Base-by-base conservation (phyloP, 2,329 filamentous ascomycete species). In the Knoxdaviesia capensis region DNA sequence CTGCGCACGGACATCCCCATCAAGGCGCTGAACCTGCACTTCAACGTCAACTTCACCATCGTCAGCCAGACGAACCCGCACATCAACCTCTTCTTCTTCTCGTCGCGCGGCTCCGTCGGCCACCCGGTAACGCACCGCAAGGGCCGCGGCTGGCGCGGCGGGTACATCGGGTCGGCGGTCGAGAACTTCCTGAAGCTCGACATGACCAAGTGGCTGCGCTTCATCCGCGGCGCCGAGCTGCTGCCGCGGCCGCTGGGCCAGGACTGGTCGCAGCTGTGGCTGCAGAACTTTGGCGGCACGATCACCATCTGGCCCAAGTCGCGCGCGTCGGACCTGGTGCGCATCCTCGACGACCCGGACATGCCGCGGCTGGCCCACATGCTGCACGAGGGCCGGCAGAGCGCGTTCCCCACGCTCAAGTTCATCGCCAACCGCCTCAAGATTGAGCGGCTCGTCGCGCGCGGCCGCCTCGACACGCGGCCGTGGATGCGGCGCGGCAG, bases 51-150 rank as follows among this genome's bases (percentile, higher is more conserved):
- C 56, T 98, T 96, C 59, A 88, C 83, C 48, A 87, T 98, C 48
- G 90, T 78, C 51, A 71, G 68, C 50, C 73, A 86, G 61, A 88
- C 94, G 40, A 98, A 98, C 57, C 90, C 90, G 2, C 90, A 98
- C 57, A 88, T 98, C 59, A 96, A 94, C 53, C 76, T 96, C 31
- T 98, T 98, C 68, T 96, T 98, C 71, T 98, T 96, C 66, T 90
- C 82, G 31, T 93, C 87, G 1, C 74, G 90, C 32, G 90, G 90
- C 8, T 80, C 82, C 0, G 88, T 96, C 7, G 90, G 90, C 5
- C 78, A 84, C 41, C 90, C 90, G 7, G 90, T 96, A 11, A 94
- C 87, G 0, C 90, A 98, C 58, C 81, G 90, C 43, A 80, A 80
- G 50, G 90, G 90, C 5, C 80, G 86, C 39, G 90, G 90, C 43